phyloP scores from a whole-genome alignment of 345 rosid genomes.

The Aquilaria malaccensis region DNA sequence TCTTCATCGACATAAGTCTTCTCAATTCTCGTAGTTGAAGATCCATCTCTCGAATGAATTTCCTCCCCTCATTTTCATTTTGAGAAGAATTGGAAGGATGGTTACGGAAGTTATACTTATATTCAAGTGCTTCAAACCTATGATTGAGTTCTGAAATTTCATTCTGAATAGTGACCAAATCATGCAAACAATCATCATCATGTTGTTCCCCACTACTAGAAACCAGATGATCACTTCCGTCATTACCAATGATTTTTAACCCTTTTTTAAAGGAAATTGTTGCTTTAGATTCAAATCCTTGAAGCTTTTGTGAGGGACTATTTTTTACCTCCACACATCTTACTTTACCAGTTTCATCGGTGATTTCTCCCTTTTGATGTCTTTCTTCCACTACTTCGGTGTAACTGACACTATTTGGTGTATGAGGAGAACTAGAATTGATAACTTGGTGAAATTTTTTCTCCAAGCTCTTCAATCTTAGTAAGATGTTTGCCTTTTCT shows the following conservation, averaged over 20 bases:
- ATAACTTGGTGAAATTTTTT: slow-evolving; percentile 30
- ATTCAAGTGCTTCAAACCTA: slow-evolving; percentile 47
- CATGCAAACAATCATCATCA: slow-evolving; percentile 12
- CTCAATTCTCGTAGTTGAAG: slow-evolving; percentile 34
- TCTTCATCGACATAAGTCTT: slow-evolving; percentile 8
- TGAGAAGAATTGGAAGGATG: slow-evolving; percentile 34
- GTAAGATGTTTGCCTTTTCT: slow-evolving; percentile 30
- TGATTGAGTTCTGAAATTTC: slow-evolving; percentile 41
- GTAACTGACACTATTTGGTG: slow-evolving; percentile 17
- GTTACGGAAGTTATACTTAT: slow-evolving; percentile 31
- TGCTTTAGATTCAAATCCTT: slow-evolving; percentile 8
- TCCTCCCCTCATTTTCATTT: slow-evolving; percentile 31
- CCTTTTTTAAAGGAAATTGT: slow-evolving; percentile 13
- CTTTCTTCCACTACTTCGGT: slow-evolving; percentile 17
- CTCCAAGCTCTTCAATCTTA: slow-evolving; percentile 28
- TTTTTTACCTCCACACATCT: slow-evolving; percentile 9
- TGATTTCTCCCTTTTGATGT: slow-evolving; percentile 14
- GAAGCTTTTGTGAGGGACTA: slow-evolving; percentile 2
- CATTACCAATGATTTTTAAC: background rate
- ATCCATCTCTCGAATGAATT: slow-evolving; percentile 38
- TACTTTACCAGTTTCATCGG: slow-evolving; percentile 7
- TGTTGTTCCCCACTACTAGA: slow-evolving; percentile 1
- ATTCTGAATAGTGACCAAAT: slow-evolving; percentile 25
- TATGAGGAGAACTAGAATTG: slow-evolving; percentile 10
- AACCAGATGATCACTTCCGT: slow-evolving; percentile 5